Percentiles rank a stretch among this genome's conserved stretches.
Evolutionary conservation across 2,329 filamentous ascomycete genomes (phyloP).

Genomic region (Podosphaera leucotricha): DNA sequence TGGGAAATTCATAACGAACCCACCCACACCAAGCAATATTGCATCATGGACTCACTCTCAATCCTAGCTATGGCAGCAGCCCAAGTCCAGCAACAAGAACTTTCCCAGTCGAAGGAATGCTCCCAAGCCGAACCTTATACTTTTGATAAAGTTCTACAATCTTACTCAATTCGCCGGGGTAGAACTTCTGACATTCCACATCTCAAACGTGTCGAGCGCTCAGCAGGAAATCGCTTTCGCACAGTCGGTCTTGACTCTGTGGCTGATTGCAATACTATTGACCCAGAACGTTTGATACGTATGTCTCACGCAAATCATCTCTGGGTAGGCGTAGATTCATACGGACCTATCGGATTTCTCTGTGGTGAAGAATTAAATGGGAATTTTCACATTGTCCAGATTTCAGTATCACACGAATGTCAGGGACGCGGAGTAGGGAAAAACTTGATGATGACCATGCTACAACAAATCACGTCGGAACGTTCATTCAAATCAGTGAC

Average conservation of each 20-base stretch:
- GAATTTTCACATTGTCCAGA: slow-evolving; percentile 14
- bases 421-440: slow-evolving; percentile 14
- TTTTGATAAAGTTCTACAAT: slow-evolving; percentile 3
- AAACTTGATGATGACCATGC: slow-evolving; percentile 12
- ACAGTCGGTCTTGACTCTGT: slow-evolving; percentile 9
- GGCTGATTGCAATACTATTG: slow-evolving; percentile 9
- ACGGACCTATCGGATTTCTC: slow-evolving; percentile 13
- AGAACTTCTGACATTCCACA: slow-evolving; percentile 11
- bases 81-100: slow-evolving; percentile 8
- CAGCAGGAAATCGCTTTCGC: slow-evolving; percentile 12
- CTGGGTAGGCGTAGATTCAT: slow-evolving; percentile 11
- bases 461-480: slow-evolving; percentile 9
- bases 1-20: too few relatives aligned
- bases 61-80: slow-evolving; percentile 12
- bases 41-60: slow-evolving; percentile 8
- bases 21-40: too few relatives aligned
- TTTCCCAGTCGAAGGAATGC: background rate
- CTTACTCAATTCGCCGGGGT: slow-evolving; percentile 8
- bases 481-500: slow-evolving; percentile 10
- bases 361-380: slow-evolving; percentile 11
- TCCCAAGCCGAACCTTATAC: background rate
- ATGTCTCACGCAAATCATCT: slow-evolving; percentile 11
- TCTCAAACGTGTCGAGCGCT: slow-evolving; percentile 12
- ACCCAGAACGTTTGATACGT: slow-evolving; percentile 5
- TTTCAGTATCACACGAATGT: slow-evolving; percentile 11